Evolutionary conservation across 73 alveolate species (phyloP).

Genomic region (Paramecium tetraurelia): DNA sequence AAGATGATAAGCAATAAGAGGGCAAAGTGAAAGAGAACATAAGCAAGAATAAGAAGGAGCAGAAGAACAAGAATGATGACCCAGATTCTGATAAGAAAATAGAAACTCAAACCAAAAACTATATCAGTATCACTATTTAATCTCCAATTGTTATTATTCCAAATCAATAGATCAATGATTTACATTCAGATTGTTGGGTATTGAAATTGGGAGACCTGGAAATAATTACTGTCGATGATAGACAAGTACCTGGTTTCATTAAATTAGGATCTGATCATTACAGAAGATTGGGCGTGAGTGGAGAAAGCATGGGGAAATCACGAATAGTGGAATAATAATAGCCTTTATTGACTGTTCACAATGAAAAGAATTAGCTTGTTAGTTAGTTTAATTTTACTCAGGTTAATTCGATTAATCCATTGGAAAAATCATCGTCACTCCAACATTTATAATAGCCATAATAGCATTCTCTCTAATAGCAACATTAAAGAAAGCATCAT

Average conservation of each 20-base stretch:
- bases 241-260: background rate
- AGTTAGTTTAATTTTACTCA: background rate
- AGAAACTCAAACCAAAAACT: background rate
- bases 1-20: background rate
- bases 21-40: background rate
- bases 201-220: conserved; percentile 27
- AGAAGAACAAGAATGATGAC: background rate
- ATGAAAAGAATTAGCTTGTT: background rate
- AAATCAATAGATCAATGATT: conserved; percentile 12
- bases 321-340: background rate
- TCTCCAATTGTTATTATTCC: conserved; percentile 30
- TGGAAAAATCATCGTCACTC: background rate
- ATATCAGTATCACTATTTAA: background rate
- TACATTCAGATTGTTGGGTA: conserved; percentile 45
- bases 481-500: background rate
- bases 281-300: background rate
- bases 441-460: background rate
- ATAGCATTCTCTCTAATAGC: background rate
- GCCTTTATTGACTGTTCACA: background rate
- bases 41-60: background rate
- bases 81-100: background rate
- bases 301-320: background rate
- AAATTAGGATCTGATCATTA: background rate
- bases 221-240: background rate
- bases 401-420: background rate